Evolutionary conservation across 148 eudicot species (phyloP).

Genomic region (Vaccinium vitisidaea): DNA sequence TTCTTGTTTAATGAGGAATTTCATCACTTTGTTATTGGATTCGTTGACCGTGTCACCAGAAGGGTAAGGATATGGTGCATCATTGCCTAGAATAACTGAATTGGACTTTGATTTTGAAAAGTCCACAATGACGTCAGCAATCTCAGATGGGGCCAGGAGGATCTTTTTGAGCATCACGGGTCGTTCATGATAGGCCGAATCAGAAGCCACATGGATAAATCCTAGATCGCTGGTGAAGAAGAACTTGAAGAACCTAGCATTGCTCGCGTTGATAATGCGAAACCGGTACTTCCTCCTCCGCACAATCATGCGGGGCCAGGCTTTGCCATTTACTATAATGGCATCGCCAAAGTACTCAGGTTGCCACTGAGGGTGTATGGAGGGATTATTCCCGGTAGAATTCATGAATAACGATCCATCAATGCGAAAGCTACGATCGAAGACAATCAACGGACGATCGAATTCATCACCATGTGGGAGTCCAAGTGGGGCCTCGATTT

Average conservation of each 20-base stretch:
- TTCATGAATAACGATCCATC: constrained; percentile 80
- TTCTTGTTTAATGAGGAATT: constrained; percentile 45
- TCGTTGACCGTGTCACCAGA: constrained; percentile 68
- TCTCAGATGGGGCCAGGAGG: constrained; percentile 77
- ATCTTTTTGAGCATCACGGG: constrained; percentile 37
- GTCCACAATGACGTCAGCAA: constrained; percentile 68
- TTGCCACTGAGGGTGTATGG: constrained; percentile 84
- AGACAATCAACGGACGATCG: constrained; percentile 59
- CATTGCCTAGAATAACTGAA: constrained; percentile 48
- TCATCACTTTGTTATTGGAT: constrained; percentile 68
- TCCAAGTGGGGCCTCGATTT: constrained; percentile 53
- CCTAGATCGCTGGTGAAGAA: constrained; percentile 47
- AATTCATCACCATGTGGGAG: constrained; percentile 57
- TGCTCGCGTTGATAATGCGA: constrained; percentile 76
- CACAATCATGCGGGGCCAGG: constrained; percentile 81
- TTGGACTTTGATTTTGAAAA: constrained; percentile 49
- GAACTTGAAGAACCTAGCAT: constrained; percentile 71
- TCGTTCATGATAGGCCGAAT: constrained; percentile 50
- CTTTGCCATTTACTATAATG: constrained; percentile 81
- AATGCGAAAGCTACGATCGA: constrained; percentile 51
- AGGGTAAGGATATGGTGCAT: constrained; percentile 73
- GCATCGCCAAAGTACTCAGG: constrained; percentile 86
- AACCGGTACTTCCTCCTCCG: constrained; percentile 67
- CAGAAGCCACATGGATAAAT: constrained; percentile 66
- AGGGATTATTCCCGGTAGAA: constrained; percentile 66